phyloP scores from a whole-genome alignment of 768 basidiomycete species.

The Multifurca ochricompacta region DNA sequence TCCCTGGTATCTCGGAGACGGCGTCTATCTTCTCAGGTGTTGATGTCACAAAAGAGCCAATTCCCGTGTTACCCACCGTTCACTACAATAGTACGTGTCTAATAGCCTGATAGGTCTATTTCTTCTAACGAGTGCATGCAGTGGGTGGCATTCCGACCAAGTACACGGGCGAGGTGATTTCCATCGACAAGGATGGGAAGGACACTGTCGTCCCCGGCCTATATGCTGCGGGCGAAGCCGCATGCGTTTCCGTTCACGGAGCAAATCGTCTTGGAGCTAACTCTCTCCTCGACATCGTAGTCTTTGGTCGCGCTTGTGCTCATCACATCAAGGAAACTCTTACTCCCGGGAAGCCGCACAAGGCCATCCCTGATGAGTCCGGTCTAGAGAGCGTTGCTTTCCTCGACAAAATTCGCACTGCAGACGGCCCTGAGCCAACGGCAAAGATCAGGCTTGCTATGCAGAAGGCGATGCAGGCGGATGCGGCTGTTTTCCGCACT shows the following conservation, averaged over 20 bases:
- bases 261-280: conserved; percentile 99
- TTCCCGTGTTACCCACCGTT: conserved; percentile 95
- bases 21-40: conserved; percentile 98
- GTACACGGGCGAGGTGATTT: conserved; percentile 96
- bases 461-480: conserved; percentile 99
- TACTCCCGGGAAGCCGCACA: conserved; percentile 86
- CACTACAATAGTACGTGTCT: conserved; percentile 89
- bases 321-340: conserved; percentile 93
- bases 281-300: conserved; percentile 97
- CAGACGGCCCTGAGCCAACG: conserved; percentile 78
- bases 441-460: conserved; percentile 88
- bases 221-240: conserved; percentile 98
- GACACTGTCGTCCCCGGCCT: conserved; percentile 93
- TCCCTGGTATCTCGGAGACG: conserved; percentile 99
- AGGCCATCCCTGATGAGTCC: conserved; percentile 76
- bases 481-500: conserved; percentile 97
- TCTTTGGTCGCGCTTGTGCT: conserved; percentile 98
- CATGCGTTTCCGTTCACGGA: conserved; percentile 97
- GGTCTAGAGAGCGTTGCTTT: conserved; percentile 79
- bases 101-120: background rate
- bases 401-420: conserved; percentile 80
- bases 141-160: conserved; percentile 99
- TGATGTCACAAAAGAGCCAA: conserved; percentile 99
- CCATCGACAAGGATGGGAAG: conserved; percentile 78
- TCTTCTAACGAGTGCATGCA: conserved; percentile 28